Evolutionary conservation across 2,329 filamentous ascomycete genomes (phyloP).

Genomic region (Alternaria consortialis): DNA sequence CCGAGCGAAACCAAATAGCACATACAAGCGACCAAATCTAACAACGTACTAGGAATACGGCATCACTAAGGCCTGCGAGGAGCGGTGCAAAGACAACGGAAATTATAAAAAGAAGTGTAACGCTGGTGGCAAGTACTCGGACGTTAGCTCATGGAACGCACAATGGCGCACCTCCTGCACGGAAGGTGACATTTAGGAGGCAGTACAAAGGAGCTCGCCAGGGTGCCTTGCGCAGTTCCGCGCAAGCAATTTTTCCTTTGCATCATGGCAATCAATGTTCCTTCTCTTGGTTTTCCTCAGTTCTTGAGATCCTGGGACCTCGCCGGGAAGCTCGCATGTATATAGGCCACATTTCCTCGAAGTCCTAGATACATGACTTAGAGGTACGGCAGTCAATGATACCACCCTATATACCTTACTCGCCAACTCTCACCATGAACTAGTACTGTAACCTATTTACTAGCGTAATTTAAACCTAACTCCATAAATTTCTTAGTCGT

Average conservation of each 20-base stretch:
- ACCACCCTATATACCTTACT: neutral
- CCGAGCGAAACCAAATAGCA: neutral
- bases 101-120: constrained; percentile 6
- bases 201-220: neutral
- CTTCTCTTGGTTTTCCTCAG: neutral
- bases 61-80: neutral
- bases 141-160: constrained; percentile 4
- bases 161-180: neutral
- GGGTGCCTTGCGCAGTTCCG: neutral
- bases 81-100: constrained; percentile 3
- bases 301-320: neutral
- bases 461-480: no score
- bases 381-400: neutral
- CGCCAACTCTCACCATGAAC: neutral
- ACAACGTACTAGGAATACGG: neutral
- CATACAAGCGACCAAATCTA: neutral
- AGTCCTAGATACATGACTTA: neutral
- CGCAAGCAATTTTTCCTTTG: neutral
- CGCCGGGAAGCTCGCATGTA: neutral
- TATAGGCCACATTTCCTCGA: neutral
- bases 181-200: neutral
- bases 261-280: no score
- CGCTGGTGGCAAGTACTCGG: constrained; percentile 13
- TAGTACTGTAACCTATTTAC: no score
- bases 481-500: no score